Conservation (phyloP, 371 early-diverging fungal species). For the Blastocladiella emersonii region DNA sequence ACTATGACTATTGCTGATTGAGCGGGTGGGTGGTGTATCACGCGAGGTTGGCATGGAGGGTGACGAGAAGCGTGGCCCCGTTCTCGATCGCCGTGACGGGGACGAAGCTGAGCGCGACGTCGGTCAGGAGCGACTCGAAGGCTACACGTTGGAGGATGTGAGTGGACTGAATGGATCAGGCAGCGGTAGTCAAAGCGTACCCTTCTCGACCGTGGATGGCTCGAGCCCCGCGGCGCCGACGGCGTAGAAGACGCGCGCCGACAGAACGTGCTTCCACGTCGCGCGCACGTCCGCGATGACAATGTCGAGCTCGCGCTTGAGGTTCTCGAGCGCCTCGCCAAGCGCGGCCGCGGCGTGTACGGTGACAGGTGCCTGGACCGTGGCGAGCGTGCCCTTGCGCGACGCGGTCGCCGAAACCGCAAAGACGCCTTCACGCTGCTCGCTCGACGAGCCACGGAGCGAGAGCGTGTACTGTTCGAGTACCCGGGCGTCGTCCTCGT, state of each 20-base stretch:
- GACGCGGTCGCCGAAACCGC: not conserved
- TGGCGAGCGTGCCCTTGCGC: not conserved
- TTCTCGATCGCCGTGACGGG: not conserved
- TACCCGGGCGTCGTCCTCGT: not conserved
- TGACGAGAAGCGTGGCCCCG: not conserved
- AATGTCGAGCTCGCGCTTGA: not conserved
- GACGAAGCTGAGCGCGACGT: not conserved
- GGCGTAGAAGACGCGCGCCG: not conserved
- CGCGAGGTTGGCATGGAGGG: not conserved
- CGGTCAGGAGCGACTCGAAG: not conserved
- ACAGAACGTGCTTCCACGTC: not conserved
- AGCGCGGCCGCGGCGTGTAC: no score
- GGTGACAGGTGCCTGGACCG: not conserved
- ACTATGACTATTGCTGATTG: no score
- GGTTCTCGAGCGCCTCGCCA: no score
- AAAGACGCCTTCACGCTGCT: not conserved
- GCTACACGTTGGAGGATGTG: no score
- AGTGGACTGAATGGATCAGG: no score
- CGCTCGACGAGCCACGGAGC: not conserved
- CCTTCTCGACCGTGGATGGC: not conserved
- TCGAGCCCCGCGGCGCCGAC: not conserved
- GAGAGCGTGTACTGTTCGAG: not conserved
- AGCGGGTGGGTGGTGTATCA: no score
- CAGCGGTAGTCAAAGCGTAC: not conserved
- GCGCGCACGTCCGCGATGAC: not conserved